phyloP scores from a whole-genome alignment of 1,284 basidiomycete genomes.

The Grifola frondosa region DNA sequence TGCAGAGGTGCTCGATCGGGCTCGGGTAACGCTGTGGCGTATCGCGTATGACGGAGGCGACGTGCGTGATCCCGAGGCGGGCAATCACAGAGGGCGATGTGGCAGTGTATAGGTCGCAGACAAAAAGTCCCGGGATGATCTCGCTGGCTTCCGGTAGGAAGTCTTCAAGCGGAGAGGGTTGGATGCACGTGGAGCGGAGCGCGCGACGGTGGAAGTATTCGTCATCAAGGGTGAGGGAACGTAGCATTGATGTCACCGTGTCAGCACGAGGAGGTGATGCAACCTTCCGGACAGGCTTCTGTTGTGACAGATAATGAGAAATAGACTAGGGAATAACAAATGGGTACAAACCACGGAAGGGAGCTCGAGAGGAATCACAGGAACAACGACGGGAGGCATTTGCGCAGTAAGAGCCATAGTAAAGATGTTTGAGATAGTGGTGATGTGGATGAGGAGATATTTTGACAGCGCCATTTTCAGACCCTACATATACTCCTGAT shows the following conservation, averaged over 20 bases:
- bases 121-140: slow-evolving; percentile 29
- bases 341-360: no score
- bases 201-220: slow-evolving; percentile 24
- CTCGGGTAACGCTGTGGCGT: slow-evolving; percentile 14
- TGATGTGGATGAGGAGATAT: no score
- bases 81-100: slow-evolving; percentile 20
- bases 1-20: slow-evolving; percentile 20
- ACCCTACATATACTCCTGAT: no score
- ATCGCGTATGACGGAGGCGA: slow-evolving; percentile 24
- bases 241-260: slow-evolving; percentile 19
- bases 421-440: no score
- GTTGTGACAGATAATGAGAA: no score
- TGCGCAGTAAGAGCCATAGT: no score
- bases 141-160: slow-evolving; percentile 30
- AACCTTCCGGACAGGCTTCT: no score
- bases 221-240: slow-evolving; percentile 20
- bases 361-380: no score
- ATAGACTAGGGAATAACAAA: no score
- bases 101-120: slow-evolving; percentile 31
- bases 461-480: no score
- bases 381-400: no score
- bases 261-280: slow-evolving; percentile 18
- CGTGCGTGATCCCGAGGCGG: slow-evolving; percentile 31
- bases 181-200: slow-evolving; percentile 21
- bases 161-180: slow-evolving; percentile 18